Conservation (phyloP, 2,329 filamentous ascomycete species). For the Salinomyces thailandicus region DNA sequence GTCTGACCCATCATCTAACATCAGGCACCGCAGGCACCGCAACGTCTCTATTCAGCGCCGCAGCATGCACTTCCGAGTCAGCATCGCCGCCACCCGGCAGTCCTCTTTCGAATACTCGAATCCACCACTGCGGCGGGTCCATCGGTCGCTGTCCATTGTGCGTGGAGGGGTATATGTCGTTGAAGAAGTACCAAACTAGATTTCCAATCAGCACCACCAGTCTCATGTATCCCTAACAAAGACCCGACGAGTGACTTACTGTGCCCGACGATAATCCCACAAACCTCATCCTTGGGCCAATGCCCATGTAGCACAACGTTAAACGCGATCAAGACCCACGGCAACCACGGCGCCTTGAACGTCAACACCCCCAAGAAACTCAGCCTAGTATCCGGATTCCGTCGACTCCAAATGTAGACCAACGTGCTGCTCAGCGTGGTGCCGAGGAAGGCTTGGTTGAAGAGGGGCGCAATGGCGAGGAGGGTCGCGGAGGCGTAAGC, state of each 20-base stretch:
- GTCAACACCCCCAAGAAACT: constrained; percentile 73
- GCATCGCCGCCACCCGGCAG: constrained; percentile 2
- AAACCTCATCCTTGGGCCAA: constrained; percentile 90
- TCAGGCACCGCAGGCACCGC: constrained; percentile 21
- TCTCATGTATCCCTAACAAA: background rate
- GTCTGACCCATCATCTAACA: constrained; percentile 8
- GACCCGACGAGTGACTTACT: constrained; percentile 31
- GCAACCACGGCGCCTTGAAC: constrained; percentile 88
- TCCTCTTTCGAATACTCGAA: constrained; percentile 60
- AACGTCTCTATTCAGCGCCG: constrained; percentile 21
- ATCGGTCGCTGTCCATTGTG: constrained; percentile 76
- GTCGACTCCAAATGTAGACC: constrained; percentile 94
- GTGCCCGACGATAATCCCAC: constrained; percentile 89
- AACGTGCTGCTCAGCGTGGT: constrained; percentile 83
- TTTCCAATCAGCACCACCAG: background rate
- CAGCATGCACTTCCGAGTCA: constrained; percentile 21
- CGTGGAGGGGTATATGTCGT: constrained; percentile 86
- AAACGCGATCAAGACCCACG: constrained; percentile 91
- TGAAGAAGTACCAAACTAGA: constrained; percentile 90
- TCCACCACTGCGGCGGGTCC: constrained; percentile 85
- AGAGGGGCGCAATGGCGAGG: constrained; percentile 70
- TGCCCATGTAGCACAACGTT: constrained; percentile 82
- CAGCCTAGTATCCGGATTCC: constrained; percentile 83
- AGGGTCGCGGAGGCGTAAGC: constrained; percentile 74
- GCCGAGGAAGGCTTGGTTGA: constrained; percentile 90